A percentile compares a stretch with the other conserved stretches of the same genome.
Conservation (phyloP, 495 filamentous ascomycete genomes). For the Penicillium riverlandense region DNA sequence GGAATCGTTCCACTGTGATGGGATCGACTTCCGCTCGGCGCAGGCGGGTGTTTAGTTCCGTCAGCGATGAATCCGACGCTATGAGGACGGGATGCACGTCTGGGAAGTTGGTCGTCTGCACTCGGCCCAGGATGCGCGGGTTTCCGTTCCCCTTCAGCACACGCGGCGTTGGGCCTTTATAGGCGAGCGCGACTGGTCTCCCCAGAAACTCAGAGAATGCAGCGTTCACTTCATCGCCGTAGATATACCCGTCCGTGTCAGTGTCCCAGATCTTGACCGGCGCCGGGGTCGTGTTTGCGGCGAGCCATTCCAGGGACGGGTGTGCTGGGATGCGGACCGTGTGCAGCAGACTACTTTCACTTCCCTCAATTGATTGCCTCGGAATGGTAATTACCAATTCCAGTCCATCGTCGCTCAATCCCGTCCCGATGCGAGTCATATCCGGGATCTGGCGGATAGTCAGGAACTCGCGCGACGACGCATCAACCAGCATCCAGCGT, state of each 20-base stretch:
- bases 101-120: conserved; percentile 32
- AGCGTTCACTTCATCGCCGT: conserved; percentile 23
- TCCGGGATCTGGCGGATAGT: conserved; percentile 37
- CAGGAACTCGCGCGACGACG: conserved; percentile 26
- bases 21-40: conserved; percentile 12
- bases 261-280: conserved; percentile 35
- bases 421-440: conserved; percentile 38
- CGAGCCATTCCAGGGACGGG: conserved; percentile 25
- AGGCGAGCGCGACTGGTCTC: conserved; percentile 27
- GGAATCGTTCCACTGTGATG: conserved; percentile 56
- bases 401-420: conserved; percentile 17
- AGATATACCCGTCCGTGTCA: conserved; percentile 34
- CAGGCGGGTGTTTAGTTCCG: conserved; percentile 29
- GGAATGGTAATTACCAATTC: conserved; percentile 20
- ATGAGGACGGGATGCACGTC: conserved; percentile 41
- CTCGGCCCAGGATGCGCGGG: conserved; percentile 26
- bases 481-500: conserved; percentile 40
- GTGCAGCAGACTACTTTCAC: background rate
- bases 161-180: conserved; percentile 38
- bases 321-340: conserved; percentile 23
- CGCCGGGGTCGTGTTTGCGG: conserved; percentile 19
- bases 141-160: conserved; percentile 32
- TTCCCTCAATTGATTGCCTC: background rate
- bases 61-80: conserved; percentile 44
- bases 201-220: conserved; percentile 28